Evolutionary conservation across 805 yeast genomes (phyloP).

Genomic region (Wickerhamomyces bovis): DNA sequence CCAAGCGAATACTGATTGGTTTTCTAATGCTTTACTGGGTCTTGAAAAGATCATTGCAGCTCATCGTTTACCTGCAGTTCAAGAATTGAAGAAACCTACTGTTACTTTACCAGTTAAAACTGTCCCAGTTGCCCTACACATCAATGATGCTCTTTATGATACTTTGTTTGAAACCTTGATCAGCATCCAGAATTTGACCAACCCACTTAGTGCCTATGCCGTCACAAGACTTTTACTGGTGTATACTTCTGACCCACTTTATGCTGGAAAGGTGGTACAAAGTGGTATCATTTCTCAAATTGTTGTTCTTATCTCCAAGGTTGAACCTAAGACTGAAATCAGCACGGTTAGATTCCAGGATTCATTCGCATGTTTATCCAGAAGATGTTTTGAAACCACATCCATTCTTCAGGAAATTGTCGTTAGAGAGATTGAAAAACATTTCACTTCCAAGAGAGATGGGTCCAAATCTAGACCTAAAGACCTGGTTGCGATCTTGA

Average conservation of each 20-base stretch:
- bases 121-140: conserved; percentile 18
- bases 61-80: conserved; percentile 43
- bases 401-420: conserved; percentile 44
- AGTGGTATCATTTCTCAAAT: conserved; percentile 39
- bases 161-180: conserved; percentile 40
- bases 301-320: conserved; percentile 31
- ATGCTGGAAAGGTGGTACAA: conserved; percentile 35
- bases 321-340: conserved; percentile 27
- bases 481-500: conserved; percentile 41
- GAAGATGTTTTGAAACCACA: conserved; percentile 66
- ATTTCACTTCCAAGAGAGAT: conserved; percentile 31
- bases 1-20: conserved; percentile 45
- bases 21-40: conserved; percentile 48
- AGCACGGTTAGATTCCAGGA: conserved; percentile 38
- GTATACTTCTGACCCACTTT: conserved; percentile 40
- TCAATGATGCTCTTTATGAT: conserved; percentile 21
- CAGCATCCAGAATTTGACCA: conserved; percentile 32
- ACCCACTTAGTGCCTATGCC: conserved; percentile 43
- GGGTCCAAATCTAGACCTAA: conserved; percentile 27
- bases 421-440: conserved; percentile 41
- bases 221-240: conserved; percentile 50
- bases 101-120: conserved; percentile 12
- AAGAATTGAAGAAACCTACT: conserved; percentile 24
- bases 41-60: conserved; percentile 50
- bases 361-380: conserved; percentile 45